Base-by-base conservation (phyloP, 495 filamentous ascomycete genomes). In the Pseudomonodictys pantanalensis region DNA sequence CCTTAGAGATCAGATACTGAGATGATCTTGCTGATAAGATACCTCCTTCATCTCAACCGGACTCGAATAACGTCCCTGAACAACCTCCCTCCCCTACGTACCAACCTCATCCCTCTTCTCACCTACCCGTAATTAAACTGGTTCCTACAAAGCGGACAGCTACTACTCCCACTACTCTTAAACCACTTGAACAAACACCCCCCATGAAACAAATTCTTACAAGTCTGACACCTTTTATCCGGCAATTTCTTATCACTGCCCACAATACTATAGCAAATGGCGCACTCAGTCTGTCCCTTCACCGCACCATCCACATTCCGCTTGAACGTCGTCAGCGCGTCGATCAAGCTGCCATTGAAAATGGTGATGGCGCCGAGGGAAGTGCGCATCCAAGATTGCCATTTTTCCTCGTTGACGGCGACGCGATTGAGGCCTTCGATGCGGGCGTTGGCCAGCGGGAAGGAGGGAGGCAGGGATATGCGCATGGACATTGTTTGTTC, bases 221-320 rank as follows among this genome's bases (percentile, higher is more conserved):
- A 99, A 3, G 93, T 97, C 47, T 81, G 79, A 75, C 95, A 99
- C 44, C 83, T 79, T 75, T 96, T 97, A 68, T 88, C 91, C 1
- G 95, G 93, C 62, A 95, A 81, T 73, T 86, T 85, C 77, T 88
- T 89, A 69, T 95, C 91, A 15, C 80, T 83, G 25, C 88, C 86
- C 51, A 98, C 87, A 64, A 97, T 91, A 43, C 86, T 90, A 74
- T 97, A 97, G 76, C 93, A 98, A 69, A 97, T 97, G 3, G 93
- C 89, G 68, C 93, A 99, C 75, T 97, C 93, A 11, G 82, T 91
- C 70, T 97, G 91, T 2, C 90, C 92, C 74, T 95, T 92, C 60
- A 99, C 77, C 10, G 91, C 87, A 1, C 89, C 89, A 12, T 83
- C 81, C 1, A 97, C 84, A 71, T 97, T 96, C 50, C 83, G 80